Evolutionary conservation across 2,329 filamentous ascomycete genomes (phyloP), one percentile per base, ranked within the genome.

Genomic region (Trichoderma hamatum): DNA sequence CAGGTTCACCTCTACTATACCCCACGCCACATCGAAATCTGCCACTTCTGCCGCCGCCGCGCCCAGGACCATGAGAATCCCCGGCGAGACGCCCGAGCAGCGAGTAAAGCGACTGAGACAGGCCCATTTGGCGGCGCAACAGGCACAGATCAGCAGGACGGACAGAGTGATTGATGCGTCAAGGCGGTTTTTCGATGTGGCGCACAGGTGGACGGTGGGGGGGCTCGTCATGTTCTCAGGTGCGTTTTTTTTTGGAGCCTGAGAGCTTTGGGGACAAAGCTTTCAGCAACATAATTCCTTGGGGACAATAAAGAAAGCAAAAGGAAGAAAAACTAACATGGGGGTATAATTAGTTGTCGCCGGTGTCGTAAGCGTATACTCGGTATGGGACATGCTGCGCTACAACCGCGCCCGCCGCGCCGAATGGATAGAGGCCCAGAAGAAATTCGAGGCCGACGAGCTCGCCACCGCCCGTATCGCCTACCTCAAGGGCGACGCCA

Each of bases 41-140:
- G 76, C 78, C 49, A 79, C 81, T 30, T 70, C 73, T 67, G 72
- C 71, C 26, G 71, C 71, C 64, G 65, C 72, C 28, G 70, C 71
- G 64, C 69, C 74, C 68, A 72, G 73, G 68, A 71, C 76, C 71
- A 73, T 75, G 69, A 74, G 76, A 70, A 73, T 78, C 64, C 75
- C 79, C 68, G 78, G 81, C 71, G 90, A 93, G 80, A 90, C 89
- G 1, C 86, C 90, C 61, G 88, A 89, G 77, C 86, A 92, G 80
- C 88, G 89, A 74, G 90, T 93, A 43, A 85, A 88, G 72, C 85
- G 90, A 70, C 81, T 93, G 75, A 85, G 90, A 66, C 88, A 89
- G 56, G 89, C 90, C 71, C 89, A 91, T 77, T 83, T 88, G 69
- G 88, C 88, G n/a, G 88, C 89, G 56, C 87, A 87, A 78, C 83